A percentile compares a stretch with the other conserved stretches of the same genome.
phyloP scores from a whole-genome alignment of 345 rosid species.

The Syzygium aqueum region DNA sequence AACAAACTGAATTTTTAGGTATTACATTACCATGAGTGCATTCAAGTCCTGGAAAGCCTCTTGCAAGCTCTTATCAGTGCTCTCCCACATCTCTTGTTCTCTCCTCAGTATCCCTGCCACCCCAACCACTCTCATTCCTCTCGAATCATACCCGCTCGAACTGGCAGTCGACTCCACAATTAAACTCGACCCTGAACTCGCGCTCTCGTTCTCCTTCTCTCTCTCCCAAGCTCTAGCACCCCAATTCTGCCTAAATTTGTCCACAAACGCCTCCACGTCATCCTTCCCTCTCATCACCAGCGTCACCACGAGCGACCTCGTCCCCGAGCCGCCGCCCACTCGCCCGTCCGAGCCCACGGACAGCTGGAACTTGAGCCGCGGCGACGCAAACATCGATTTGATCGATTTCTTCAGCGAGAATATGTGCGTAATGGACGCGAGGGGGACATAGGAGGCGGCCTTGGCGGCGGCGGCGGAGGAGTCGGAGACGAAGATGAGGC shows the following conservation, averaged over 20 bases:
- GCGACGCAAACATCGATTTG: conserved; percentile 77
- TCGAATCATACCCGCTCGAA: conserved; percentile 56
- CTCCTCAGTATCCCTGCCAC: conserved; percentile 89
- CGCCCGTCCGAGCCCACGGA: conserved; percentile 16
- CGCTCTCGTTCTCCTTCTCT: conserved; percentile 9
- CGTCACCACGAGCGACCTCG: conserved; percentile 45
- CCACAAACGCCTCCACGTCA: conserved; percentile 65
- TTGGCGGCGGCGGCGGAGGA: conserved; percentile 11
- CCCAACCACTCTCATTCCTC: conserved; percentile 91
- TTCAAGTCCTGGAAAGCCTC: conserved; percentile 93
- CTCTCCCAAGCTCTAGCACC: conserved; percentile 72
- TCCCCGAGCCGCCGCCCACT: conserved; percentile 6
- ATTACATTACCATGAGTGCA: conserved; percentile 74
- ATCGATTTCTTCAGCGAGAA: conserved; percentile 33
- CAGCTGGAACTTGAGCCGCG: conserved; percentile 72
- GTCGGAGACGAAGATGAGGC: conserved; percentile 74
- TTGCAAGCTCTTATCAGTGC: conserved; percentile 87
- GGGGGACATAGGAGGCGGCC: conserved; percentile 19
- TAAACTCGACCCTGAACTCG: conserved; percentile 11
- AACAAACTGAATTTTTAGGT: background rate
- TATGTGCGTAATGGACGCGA: conserved; percentile 30
- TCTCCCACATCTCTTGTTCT: conserved; percentile 93
- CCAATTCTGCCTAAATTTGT: conserved; percentile 81
- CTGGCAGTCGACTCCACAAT: conserved; percentile 5
- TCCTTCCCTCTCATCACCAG: conserved; percentile 74